These are phyloP conservation scores for Monosporozyma aquatica DNA, from an alignment of 805 yeast species.

Conservation along the genomic window DNA sequence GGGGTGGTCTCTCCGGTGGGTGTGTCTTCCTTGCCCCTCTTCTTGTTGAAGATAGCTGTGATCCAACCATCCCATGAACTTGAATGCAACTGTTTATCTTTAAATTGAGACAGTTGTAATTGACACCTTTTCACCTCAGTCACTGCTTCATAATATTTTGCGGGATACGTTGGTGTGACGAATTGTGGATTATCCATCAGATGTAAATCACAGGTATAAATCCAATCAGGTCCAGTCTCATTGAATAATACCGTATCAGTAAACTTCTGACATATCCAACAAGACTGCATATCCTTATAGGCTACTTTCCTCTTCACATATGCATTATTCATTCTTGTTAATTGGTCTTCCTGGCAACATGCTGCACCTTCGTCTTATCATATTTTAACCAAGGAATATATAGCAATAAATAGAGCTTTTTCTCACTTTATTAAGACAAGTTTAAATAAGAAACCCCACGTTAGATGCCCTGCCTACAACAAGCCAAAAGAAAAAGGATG, in stretches of 20 bases:
- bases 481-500: too few relatives aligned
- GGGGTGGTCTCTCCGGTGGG: too few relatives aligned
- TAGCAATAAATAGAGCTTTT: too few relatives aligned
- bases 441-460: too few relatives aligned
- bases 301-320: constrained; percentile 24
- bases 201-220: constrained; percentile 30
- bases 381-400: too few relatives aligned
- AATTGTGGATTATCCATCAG: constrained; percentile 28
- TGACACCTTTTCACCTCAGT: constrained; percentile 14
- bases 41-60: constrained; percentile 19
- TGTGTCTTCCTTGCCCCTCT: background rate
- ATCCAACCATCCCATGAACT: constrained; percentile 31
- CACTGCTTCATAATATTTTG: constrained; percentile 16
- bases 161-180: constrained; percentile 21
- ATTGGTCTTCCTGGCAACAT: too few relatives aligned
- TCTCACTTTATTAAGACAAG: too few relatives aligned
- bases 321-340: constrained; percentile 20
- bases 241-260: constrained; percentile 24
- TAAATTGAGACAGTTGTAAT: constrained; percentile 8
- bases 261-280: constrained; percentile 23
- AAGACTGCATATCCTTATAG: constrained; percentile 23
- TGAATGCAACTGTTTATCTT: constrained; percentile 4
- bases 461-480: too few relatives aligned
- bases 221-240: constrained; percentile 25
- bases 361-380: too few relatives aligned